A percentile compares a stretch with the other conserved stretches of the same genome.
Conservation (phyloP, 345 rosid genomes). For the Populus deltoides region DNA sequence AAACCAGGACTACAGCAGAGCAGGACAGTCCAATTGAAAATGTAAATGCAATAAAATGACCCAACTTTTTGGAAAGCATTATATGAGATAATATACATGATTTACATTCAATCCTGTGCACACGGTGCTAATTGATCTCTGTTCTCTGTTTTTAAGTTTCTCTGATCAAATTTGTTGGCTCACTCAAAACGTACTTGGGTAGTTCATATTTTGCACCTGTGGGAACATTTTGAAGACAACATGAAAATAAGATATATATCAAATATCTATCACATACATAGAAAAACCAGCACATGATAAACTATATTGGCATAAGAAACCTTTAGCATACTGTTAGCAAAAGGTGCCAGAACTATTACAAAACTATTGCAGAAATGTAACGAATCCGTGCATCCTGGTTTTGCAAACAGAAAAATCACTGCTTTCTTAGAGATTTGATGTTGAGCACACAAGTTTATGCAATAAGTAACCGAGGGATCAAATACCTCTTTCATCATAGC, state of each 20-base stretch:
- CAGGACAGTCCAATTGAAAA: not conserved
- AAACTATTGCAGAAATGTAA: not conserved
- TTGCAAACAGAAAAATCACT: not conserved
- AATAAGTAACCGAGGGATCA: not conserved
- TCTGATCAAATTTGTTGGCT: slow-evolving; percentile 67
- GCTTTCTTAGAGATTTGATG: not conserved
- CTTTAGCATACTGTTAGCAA: not conserved
- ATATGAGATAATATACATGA: slow-evolving; percentile 17
- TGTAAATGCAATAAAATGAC: not conserved
- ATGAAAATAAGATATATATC: not conserved
- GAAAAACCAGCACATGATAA: not conserved
- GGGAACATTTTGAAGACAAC: slow-evolving; percentile 9
- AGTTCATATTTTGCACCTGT: slow-evolving; percentile 84
- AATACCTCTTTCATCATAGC: slow-evolving; percentile 85
- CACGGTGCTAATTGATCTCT: slow-evolving; percentile 2
- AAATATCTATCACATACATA: not conserved
- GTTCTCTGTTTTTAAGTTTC: slow-evolving; percentile 15
- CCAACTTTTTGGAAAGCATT: slow-evolving; percentile 4
- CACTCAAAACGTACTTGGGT: slow-evolving; percentile 75
- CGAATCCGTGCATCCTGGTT: not conserved
- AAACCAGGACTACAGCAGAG: not conserved
- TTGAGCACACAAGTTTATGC: not conserved
- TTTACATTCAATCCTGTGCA: slow-evolving; percentile 21
- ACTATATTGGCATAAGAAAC: not conserved
- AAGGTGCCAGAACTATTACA: not conserved